These are phyloP conservation scores for Colletotrichum sp. DNA, from an alignment of 2,329 filamentous ascomycete genomes.

Conservation along the genomic window DNA sequence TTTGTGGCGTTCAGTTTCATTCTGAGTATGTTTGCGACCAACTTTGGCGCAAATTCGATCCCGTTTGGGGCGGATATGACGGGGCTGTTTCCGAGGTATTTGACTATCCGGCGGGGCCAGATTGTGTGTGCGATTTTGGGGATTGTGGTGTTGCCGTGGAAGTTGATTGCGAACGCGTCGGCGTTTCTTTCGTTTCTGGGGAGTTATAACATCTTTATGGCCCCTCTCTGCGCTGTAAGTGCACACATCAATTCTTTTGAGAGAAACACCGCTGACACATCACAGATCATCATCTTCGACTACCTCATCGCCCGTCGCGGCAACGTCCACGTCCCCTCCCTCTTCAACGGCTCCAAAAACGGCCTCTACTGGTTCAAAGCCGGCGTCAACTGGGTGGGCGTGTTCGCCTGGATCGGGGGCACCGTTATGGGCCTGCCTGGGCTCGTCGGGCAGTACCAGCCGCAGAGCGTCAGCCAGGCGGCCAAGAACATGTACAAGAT, in stretches of 20 bases:
- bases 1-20: constrained; percentile 30
- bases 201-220: constrained; percentile 32
- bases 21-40: constrained; percentile 26
- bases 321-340: constrained; percentile 34
- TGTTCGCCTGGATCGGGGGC: constrained; percentile 28
- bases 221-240: constrained; percentile 26
- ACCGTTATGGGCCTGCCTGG: constrained; percentile 29
- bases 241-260: too few relatives aligned
- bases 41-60: constrained; percentile 33
- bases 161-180: constrained; percentile 27
- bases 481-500: constrained; percentile 33
- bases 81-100: constrained; percentile 31
- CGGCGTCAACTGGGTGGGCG: constrained; percentile 34
- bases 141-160: constrained; percentile 35
- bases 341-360: constrained; percentile 29
- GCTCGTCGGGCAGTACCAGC: constrained; percentile 30
- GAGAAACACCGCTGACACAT: neutral
- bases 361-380: constrained; percentile 36
- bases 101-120: constrained; percentile 36
- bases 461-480: constrained; percentile 25
- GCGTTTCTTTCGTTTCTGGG: constrained; percentile 29
- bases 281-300: constrained; percentile 35
- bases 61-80: constrained; percentile 38
- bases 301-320: constrained; percentile 36
- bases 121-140: constrained; percentile 34